phyloP scores from a whole-genome alignment of 108 stramenopile species.

The Mediolabrus comicus region DNA sequence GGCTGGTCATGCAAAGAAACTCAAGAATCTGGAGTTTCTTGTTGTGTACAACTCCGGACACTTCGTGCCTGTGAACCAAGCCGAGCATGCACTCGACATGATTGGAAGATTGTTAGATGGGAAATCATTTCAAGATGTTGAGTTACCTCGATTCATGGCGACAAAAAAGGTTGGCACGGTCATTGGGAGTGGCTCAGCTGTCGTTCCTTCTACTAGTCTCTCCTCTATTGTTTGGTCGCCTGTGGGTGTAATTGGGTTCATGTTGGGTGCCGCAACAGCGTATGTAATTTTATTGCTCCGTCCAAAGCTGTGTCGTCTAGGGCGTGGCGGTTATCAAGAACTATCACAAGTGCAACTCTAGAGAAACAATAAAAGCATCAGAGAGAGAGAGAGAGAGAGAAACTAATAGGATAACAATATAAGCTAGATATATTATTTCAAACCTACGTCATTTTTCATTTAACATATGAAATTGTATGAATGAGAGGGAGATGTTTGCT shows the following conservation, averaged over 20 bases:
- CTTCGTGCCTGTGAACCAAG: conserved; percentile 68
- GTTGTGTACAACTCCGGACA: conserved; percentile 69
- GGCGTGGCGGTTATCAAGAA: no score
- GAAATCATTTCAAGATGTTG: conserved; percentile 41
- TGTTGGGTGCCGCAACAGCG: conserved; percentile 10
- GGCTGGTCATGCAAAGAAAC: conserved; percentile 59
- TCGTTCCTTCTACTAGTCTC: background rate
- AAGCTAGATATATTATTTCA: background rate
- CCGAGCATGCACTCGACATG: conserved; percentile 51
- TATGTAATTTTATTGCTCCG: background rate
- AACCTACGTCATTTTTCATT: background rate
- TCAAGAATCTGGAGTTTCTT: conserved; percentile 54
- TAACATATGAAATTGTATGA: background rate
- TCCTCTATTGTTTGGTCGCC: background rate
- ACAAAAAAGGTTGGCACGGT: background rate
- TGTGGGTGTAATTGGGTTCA: conserved; percentile 24
- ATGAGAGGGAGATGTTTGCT: background rate
- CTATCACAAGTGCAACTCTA: no score
- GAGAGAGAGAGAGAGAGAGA: background rate
- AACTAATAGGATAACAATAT: background rate
- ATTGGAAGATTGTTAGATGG: conserved; percentile 52
- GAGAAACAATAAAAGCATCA: background rate
- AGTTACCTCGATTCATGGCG: conserved; percentile 35
- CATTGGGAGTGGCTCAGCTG: background rate
- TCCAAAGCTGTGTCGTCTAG: background rate